Evolutionary conservation across 371 early-diverging fungal genomes (phyloP).

Genomic region (Capillidium heterosporum): DNA sequence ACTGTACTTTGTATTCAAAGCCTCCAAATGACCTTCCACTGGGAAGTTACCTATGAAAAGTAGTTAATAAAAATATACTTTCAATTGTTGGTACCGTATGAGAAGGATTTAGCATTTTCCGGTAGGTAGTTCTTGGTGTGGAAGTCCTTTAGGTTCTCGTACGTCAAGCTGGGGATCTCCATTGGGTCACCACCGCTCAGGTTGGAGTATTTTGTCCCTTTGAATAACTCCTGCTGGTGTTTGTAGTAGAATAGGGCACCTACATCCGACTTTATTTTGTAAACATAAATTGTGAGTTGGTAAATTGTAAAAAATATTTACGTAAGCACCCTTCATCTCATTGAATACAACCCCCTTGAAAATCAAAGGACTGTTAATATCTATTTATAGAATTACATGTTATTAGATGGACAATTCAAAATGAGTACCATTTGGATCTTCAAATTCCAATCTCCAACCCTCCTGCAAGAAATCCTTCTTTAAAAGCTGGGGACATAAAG

Average conservation of each 20-base stretch:
- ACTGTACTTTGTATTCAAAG: conserved; percentile 35
- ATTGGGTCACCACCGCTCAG: conserved; percentile 85
- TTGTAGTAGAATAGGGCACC: conserved; percentile 49
- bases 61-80: neutral
- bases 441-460: conserved; percentile 88
- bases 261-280: conserved; percentile 15
- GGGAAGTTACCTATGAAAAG: conserved; percentile 36
- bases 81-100: conserved; percentile 70
- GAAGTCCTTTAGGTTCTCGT: conserved; percentile 62
- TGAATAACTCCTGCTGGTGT: conserved; percentile 66
- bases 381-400: conserved; percentile 9
- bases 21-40: conserved; percentile 47
- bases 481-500: conserved; percentile 57
- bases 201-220: conserved; percentile 60
- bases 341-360: conserved; percentile 93
- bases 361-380: conserved; percentile 26
- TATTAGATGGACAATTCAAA: neutral
- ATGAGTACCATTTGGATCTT: conserved; percentile 34
- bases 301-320: conserved; percentile 9
- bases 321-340: conserved; percentile 91
- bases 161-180: conserved; percentile 69
- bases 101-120: conserved; percentile 70
- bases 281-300: neutral
- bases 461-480: conserved; percentile 78
- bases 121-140: conserved; percentile 77